A percentile compares a stretch with the other conserved stretches of the same genome.
Evolutionary conservation across 2,329 filamentous ascomycete genomes (phyloP).

Genomic region (Alternaria solani): DNA sequence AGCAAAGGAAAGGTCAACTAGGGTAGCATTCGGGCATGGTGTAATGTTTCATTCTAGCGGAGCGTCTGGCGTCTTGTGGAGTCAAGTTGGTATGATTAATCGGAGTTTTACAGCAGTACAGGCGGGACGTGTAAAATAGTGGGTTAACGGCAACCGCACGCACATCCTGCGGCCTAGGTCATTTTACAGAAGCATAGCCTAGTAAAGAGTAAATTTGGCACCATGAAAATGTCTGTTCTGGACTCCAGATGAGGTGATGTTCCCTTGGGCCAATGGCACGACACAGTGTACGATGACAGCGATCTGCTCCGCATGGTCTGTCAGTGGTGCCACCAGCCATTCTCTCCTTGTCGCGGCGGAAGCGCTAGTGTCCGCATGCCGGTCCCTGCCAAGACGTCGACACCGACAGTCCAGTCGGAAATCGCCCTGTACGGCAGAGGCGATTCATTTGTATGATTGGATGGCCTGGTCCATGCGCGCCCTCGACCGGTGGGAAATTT

Average conservation of each 20-base stretch:
- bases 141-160: slow-evolving; percentile 8
- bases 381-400: slow-evolving; percentile 29
- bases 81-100: slow-evolving; percentile 20
- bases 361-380: slow-evolving; percentile 19
- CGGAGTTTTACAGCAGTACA: slow-evolving; percentile 14
- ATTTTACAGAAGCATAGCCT: slow-evolving; percentile 9
- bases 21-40: neutral
- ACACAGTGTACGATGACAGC: slow-evolving; percentile 22
- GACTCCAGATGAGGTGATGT: slow-evolving; percentile 8
- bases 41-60: neutral
- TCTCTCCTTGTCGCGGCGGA: slow-evolving; percentile 10
- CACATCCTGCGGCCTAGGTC: neutral
- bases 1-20: slow-evolving; percentile 7
- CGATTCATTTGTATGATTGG: slow-evolving; percentile 7
- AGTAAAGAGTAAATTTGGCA: neutral
- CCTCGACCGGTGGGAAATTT: slow-evolving; percentile 37
- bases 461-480: slow-evolving; percentile 29
- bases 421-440: slow-evolving; percentile 28
- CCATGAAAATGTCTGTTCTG: neutral
- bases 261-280: slow-evolving; percentile 29
- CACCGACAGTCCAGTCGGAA: slow-evolving; percentile 11
- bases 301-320: slow-evolving; percentile 21
- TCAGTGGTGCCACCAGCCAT: slow-evolving; percentile 34
- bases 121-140: slow-evolving; percentile 23
- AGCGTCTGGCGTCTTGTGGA: slow-evolving; percentile 8